Evolutionary conservation across 768 basidiomycete species (phyloP).

Genomic region (Flagelloscypha sp.): DNA sequence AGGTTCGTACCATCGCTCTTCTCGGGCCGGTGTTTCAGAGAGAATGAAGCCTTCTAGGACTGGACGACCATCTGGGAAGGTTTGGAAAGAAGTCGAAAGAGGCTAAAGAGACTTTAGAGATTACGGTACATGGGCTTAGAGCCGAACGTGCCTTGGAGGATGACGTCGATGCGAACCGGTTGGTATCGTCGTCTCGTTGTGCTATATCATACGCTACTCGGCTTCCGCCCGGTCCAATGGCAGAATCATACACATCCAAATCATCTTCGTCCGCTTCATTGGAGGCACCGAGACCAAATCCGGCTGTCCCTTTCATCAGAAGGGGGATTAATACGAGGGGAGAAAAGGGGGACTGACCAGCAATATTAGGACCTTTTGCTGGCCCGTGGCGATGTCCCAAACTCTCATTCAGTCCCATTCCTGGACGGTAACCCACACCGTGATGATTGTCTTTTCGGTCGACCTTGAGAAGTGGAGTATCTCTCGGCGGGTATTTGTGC

Average conservation of each 20-base stretch:
- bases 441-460: conserved; percentile 67
- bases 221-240: conserved; percentile 25
- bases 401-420: conserved; percentile 51
- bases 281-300: conserved; percentile 81
- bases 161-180: too few species aligned
- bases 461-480: conserved; percentile 56
- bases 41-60: conserved; percentile 73
- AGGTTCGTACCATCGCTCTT: conserved; percentile 56
- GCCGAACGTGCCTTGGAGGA: too few species aligned
- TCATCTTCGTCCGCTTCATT: conserved; percentile 96
- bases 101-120: too few species aligned
- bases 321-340: conserved; percentile 1
- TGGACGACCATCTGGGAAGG: conserved; percentile 68
- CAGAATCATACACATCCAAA: conserved; percentile 68
- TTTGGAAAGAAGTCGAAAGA: too few species aligned
- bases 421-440: conserved; percentile 77
- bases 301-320: conserved; percentile 36
- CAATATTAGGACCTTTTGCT: conserved; percentile 43
- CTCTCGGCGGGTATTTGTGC: conserved; percentile 80
- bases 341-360: conserved; percentile 33
- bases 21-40: conserved; percentile 55
- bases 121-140: too few species aligned
- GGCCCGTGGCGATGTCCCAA: conserved; percentile 28
- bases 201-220: conserved; percentile 58
- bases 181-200: conserved; percentile 59